These are phyloP conservation scores for Petrea volubilis DNA, from an alignment of 257 asterid species.

Conservation along the genomic window DNA sequence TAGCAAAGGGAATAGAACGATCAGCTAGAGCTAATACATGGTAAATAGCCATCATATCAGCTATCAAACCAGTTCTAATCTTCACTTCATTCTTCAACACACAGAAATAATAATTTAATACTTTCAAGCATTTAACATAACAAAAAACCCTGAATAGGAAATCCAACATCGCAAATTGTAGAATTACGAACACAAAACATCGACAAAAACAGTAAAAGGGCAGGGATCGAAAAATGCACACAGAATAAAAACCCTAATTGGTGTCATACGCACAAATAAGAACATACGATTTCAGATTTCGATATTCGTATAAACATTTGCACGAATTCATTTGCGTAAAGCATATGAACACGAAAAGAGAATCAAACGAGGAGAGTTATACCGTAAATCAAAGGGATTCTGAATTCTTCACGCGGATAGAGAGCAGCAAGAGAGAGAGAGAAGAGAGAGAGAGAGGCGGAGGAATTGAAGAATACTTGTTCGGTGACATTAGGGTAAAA, in stretches of 20 bases:
- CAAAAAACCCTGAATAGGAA: not conserved
- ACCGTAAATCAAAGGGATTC: not conserved
- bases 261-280: not conserved
- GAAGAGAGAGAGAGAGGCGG: conserved; percentile 24
- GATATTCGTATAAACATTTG: not conserved
- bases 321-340: not conserved
- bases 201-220: not conserved
- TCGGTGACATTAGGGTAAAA: not conserved
- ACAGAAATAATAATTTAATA: not conserved
- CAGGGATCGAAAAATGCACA: not conserved
- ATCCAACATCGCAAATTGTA: not conserved
- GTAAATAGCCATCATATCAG: conserved; percentile 48
- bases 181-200: not conserved
- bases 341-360: no score
- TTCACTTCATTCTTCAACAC: conserved; percentile 28
- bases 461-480: not conserved
- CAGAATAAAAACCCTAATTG: not conserved
- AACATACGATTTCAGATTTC: not conserved
- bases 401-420: not conserved
- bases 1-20: conserved; percentile 30
- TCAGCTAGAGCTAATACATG: conserved; percentile 82
- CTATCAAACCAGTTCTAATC: conserved; percentile 37
- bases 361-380: not conserved
- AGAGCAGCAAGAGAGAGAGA: not conserved
- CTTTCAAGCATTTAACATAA: not conserved